Conservation (phyloP, 805 yeast genomes). For the Ogataea ramenticola region DNA sequence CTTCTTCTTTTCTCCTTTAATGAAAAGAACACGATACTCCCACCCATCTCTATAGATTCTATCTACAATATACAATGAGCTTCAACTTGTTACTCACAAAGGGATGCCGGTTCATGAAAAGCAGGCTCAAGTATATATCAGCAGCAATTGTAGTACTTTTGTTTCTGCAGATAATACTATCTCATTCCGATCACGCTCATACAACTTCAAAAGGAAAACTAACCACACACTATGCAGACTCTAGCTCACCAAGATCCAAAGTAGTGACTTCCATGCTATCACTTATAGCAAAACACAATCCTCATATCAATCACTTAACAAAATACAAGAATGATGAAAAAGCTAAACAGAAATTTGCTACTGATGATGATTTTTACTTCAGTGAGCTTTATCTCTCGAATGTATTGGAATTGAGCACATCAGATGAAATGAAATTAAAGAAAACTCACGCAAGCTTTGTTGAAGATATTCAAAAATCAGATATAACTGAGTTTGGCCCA, state of each 20-base stretch:
- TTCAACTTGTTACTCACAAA: neutral
- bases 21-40: too few species aligned
- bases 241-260: neutral
- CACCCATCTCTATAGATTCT: too few species aligned
- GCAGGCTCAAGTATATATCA: neutral
- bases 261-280: conserved; percentile 16
- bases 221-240: neutral
- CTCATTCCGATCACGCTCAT: too few species aligned
- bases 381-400: conserved; percentile 37
- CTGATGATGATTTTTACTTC: conserved; percentile 34
- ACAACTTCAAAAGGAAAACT: too few species aligned
- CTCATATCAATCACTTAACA: conserved; percentile 33
- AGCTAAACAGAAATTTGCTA: conserved; percentile 37
- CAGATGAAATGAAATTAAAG: conserved; percentile 27
- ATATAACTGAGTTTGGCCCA: conserved; percentile 27
- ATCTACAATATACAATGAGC: too few species aligned
- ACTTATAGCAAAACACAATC: conserved; percentile 18
- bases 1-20: too few species aligned
- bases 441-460: conserved; percentile 29
- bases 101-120: neutral
- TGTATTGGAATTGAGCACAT: conserved; percentile 33
- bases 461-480: conserved; percentile 23
- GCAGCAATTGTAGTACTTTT: too few species aligned
- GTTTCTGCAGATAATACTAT: too few species aligned
- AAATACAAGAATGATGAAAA: conserved; percentile 31